phyloP scores from a whole-genome alignment of 202 grass and related monocot species.

The Setaria viridis region DNA sequence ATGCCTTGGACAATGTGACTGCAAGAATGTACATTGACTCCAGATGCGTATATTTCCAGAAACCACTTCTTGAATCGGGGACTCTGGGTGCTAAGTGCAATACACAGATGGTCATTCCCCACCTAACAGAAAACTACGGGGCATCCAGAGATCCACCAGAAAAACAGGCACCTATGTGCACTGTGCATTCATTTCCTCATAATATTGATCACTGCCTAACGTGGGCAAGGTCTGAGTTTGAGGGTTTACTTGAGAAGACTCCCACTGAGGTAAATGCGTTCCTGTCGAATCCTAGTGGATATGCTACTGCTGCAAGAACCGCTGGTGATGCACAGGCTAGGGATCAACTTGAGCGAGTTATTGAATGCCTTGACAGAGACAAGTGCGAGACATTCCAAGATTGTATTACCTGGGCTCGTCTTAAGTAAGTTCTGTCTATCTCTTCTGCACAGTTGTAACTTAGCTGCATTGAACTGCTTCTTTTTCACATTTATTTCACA shows the following conservation, averaged over 20 bases:
- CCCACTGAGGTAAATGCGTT: conserved; percentile 91
- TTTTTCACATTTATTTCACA: neutral
- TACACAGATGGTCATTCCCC: conserved; percentile 96
- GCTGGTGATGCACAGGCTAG: conserved; percentile 96
- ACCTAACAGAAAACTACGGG: conserved; percentile 96
- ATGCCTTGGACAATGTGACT: conserved; percentile 93
- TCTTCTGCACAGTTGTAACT: conserved; percentile 6
- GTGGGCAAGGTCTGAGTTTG: conserved; percentile 95
- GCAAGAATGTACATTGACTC: conserved; percentile 97
- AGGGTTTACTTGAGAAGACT: conserved; percentile 96
- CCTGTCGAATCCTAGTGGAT: conserved; percentile 72
- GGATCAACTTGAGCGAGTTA: conserved; percentile 84
- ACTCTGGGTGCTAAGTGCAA: conserved; percentile 97
- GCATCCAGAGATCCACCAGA: conserved; percentile 98
- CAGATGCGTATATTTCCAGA: conserved; percentile 94
- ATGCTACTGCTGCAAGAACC: conserved; percentile 65
- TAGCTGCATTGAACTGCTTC: neutral
- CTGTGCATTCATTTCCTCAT: conserved; percentile 95
- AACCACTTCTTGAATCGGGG: conserved; percentile 92
- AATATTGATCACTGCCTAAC: conserved; percentile 97
- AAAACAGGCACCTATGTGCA: conserved; percentile 96
- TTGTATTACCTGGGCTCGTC: conserved; percentile 87
- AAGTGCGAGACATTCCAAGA: conserved; percentile 89
- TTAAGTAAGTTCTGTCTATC: conserved; percentile 67
- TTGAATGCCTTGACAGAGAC: conserved; percentile 86